Evolutionary conservation across 202 grass and related monocot species (phyloP).

Genomic region (Musa balbisiana): DNA sequence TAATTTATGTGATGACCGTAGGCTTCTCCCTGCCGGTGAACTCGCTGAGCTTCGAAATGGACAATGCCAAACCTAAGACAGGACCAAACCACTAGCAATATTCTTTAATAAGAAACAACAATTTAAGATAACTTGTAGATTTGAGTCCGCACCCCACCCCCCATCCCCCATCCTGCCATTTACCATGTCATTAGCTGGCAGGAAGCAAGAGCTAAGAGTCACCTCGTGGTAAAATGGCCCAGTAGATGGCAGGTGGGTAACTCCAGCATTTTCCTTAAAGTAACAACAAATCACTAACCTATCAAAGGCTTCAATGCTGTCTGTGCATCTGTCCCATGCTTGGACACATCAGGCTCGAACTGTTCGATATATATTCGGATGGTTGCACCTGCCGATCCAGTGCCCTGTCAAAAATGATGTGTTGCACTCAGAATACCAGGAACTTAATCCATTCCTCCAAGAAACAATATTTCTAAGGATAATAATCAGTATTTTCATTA

Average conservation of each 20-base stretch:
- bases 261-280: neutral
- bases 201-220: no score
- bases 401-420: constrained; percentile 47
- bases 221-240: no score
- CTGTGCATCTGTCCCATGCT: constrained; percentile 66
- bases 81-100: constrained; percentile 15
- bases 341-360: constrained; percentile 60
- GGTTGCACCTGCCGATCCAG: constrained; percentile 86
- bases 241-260: no score
- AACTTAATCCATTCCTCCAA: neutral
- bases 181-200: no score
- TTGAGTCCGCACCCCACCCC: no score
- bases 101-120: neutral
- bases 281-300: constrained; percentile 26
- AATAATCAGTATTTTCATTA: constrained; percentile 15
- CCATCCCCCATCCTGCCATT: no score
- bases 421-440: neutral
- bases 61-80: constrained; percentile 62
- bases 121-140: neutral
- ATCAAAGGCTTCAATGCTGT: constrained; percentile 63
- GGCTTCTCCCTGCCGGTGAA: constrained; percentile 80
- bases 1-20: constrained; percentile 64
- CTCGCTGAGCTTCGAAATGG: constrained; percentile 72
- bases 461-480: neutral
- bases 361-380: constrained; percentile 77